Evolutionary conservation across 2,329 filamentous ascomycete species (phyloP), one percentile per base, ranked within the genome.

Genomic region (Orbilia quercus): DNA sequence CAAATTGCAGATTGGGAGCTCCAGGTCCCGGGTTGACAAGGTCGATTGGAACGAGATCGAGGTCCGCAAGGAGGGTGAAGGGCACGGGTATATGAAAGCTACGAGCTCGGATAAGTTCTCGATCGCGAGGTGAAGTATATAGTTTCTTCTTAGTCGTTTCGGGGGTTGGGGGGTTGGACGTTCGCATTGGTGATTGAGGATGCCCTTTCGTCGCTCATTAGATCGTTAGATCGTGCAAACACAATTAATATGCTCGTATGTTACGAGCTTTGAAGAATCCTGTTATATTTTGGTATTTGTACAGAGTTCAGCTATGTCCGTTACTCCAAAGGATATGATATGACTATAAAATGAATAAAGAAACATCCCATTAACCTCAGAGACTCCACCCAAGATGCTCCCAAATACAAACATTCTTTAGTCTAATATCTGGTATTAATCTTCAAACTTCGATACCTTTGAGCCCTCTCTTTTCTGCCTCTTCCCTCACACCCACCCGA

Each of bases 401-500:
- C 18, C 7, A n/a, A 50, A 50, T 22, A 50, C 4, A 44, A 23
- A 54, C n/a, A 45, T 53, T 40, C 48, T 7, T 47, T 34, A 47
- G 5, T 22, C 20, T 18, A 6, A 11, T 31, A 31, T 31, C 28
- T 9, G 28, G n/a, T 11, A 48, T 22, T 20, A 18, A 14, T 20
- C 40, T 34, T 59, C 47, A 72, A 31, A 72, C 31, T 31, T 72
- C 67, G 7, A 72, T 59, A 11, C 70, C 62, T 20, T 47, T 72
- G 22, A 75, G 55, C 7, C 70, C 75, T 9, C 67, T 69, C 47
- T 71, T 70, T 44, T 57, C 48, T 16, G 66, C 64, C 23, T 66
- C 75, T 11, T 60, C 67, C 22, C 60, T 65, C 1, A 76, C 75
- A 18, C 54, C 71, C 2, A 20, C 47, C 28, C 38, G 59, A 54